Conservation (phyloP, 768 basidiomycete genomes). For the Strobilomyces echinocephalus region DNA sequence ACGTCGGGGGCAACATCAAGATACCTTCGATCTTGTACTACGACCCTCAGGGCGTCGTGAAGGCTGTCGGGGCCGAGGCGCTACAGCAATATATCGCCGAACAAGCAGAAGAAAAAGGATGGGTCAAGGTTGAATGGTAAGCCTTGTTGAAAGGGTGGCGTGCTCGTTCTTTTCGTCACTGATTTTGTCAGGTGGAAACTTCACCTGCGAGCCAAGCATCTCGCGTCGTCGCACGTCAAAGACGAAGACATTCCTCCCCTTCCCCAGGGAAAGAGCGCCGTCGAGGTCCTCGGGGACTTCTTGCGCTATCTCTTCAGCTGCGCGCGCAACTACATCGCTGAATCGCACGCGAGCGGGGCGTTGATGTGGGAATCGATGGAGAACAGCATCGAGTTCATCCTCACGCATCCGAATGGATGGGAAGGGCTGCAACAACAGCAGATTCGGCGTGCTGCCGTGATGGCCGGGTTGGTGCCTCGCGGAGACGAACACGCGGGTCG, state of each 20-base stretch:
- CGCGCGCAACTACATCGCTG: conserved; percentile 20
- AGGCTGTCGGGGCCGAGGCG: conserved; percentile 41
- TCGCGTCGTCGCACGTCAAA: conserved; percentile 20
- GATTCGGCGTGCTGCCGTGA: neutral
- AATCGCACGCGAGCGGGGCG: conserved; percentile 25
- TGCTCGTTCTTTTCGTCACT: neutral
- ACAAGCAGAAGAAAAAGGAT: no score
- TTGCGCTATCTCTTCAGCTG: conserved; percentile 25
- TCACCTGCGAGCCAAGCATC: conserved; percentile 30
- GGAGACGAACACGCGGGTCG: conserved; percentile 4
- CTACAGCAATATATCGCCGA: conserved; percentile 3
- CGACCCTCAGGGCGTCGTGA: conserved; percentile 27
- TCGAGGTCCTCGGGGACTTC: conserved; percentile 24
- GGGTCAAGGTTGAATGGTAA: conserved; percentile 6
- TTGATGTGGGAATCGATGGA: conserved; percentile 2
- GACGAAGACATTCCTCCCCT: conserved; percentile 20
- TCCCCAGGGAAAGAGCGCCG: conserved; percentile 15
- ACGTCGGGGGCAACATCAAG: no score
- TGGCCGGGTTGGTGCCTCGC: no score
- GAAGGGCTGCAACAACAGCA: conserved; percentile 4
- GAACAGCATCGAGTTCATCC: conserved; percentile 2
- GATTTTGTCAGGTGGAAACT: conserved; percentile 14
- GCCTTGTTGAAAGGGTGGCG: neutral
- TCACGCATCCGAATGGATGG: conserved; percentile 8
- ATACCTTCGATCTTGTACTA: no score